Evolutionary conservation across 192 early-diverging fungal genomes (phyloP).

Genomic region (Backusella westeae): DNA sequence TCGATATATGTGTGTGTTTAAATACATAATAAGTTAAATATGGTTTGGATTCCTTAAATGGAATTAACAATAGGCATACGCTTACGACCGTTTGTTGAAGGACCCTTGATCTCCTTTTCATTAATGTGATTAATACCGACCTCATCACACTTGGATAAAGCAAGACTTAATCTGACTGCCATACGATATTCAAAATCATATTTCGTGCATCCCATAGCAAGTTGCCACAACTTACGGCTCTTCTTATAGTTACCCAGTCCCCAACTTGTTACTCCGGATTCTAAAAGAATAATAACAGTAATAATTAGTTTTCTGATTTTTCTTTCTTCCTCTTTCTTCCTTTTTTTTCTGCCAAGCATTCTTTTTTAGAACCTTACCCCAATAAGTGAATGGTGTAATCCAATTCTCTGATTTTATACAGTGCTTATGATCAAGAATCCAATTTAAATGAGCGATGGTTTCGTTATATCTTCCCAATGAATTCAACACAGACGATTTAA

Average conservation of each 20-base stretch:
- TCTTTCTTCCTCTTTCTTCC: neutral
- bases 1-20: neutral
- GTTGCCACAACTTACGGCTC: conserved; percentile 46
- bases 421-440: conserved; percentile 47
- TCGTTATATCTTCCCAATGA: conserved; percentile 41
- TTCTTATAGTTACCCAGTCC: conserved; percentile 34
- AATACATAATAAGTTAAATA: neutral
- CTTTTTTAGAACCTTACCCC: conserved; percentile 22
- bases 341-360: neutral
- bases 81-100: conserved; percentile 26
- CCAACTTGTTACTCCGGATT: conserved; percentile 52
- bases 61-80: conserved; percentile 19
- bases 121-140: conserved; percentile 21
- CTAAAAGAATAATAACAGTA: conserved; percentile 17
- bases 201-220: conserved; percentile 40
- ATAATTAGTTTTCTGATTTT: neutral
- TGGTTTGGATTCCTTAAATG: neutral
- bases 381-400: conserved; percentile 54
- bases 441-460: conserved; percentile 40
- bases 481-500: conserved; percentile 51
- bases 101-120: conserved; percentile 17
- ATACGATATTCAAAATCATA: conserved; percentile 56
- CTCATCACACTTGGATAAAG: conserved; percentile 34
- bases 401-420: conserved; percentile 46
- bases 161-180: conserved; percentile 32